phyloP scores from a whole-genome alignment of 2,329 filamentous ascomycete species.

The Ascochyta fabae region DNA sequence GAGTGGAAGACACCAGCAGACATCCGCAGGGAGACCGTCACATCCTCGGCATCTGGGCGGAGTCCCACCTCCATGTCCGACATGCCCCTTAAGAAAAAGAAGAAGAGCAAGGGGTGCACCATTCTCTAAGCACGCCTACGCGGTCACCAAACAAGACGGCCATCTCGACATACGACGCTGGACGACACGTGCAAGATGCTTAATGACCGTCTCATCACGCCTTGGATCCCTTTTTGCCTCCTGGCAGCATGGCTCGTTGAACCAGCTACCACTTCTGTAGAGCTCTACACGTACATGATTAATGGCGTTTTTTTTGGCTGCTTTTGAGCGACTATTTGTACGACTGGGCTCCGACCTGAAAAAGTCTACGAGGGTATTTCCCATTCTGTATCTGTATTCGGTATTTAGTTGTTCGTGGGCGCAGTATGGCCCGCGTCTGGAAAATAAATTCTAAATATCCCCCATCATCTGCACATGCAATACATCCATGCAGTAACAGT shows the following conservation, averaged over 20 bases:
- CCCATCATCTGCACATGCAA: neutral
- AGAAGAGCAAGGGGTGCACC: slow-evolving; percentile 49
- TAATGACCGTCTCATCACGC: slow-evolving; percentile 45
- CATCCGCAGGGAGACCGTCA: slow-evolving; percentile 16
- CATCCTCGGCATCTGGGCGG: slow-evolving; percentile 27
- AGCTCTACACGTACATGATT: slow-evolving; percentile 31
- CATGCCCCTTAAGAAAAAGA: slow-evolving; percentile 40
- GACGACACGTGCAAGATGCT: slow-evolving; percentile 51
- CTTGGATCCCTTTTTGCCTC: slow-evolving; percentile 26
- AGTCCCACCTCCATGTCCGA: slow-evolving; percentile 32
- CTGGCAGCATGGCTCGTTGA: neutral
- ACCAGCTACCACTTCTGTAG: slow-evolving; percentile 15
- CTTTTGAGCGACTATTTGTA: slow-evolving; percentile 27
- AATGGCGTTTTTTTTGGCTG: slow-evolving; percentile 30
- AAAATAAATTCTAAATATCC: slow-evolving; percentile 29
- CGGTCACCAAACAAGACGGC: slow-evolving; percentile 25
- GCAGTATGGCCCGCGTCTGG: slow-evolving; percentile 13
- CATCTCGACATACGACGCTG: slow-evolving; percentile 48
- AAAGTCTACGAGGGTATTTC: slow-evolving; percentile 34
- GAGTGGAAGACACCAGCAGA: slow-evolving; percentile 51
- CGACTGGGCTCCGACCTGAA: slow-evolving; percentile 19
- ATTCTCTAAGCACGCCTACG: slow-evolving; percentile 42
- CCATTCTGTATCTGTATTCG: slow-evolving; percentile 45
- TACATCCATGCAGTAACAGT: neutral
- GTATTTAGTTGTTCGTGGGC: slow-evolving; percentile 34